Conservation (phyloP, 345 rosid species). For the Brassica cretica region DNA sequence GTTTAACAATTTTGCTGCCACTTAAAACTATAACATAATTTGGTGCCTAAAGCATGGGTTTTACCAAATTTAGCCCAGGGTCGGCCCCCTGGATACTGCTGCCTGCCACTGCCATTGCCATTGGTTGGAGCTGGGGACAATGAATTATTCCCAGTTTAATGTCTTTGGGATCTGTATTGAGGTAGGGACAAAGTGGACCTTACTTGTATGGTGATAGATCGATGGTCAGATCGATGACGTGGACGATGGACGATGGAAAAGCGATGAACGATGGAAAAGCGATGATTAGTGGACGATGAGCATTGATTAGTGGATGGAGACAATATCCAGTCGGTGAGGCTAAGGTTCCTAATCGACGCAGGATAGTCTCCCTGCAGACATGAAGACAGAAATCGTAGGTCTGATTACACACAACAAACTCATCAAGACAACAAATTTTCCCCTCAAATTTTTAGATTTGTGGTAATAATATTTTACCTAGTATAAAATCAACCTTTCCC, state of each 20-base stretch:
- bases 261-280: too few species aligned
- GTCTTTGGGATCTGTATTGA: conserved; percentile 73
- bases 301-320: not conserved
- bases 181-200: too few species aligned
- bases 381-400: not conserved
- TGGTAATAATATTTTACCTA: not conserved
- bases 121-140: conserved; percentile 54
- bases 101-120: conserved; percentile 84
- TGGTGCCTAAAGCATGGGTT: too few species aligned
- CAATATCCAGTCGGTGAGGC: not conserved
- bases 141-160: conserved; percentile 64
- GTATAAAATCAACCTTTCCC: not conserved
- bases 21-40: too few species aligned
- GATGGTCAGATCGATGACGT: too few species aligned
- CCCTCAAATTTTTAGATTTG: not conserved
- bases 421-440: not conserved
- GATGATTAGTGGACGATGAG: too few species aligned
- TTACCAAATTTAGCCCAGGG: too few species aligned
- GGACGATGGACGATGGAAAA: too few species aligned
- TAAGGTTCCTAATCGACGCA: not conserved
- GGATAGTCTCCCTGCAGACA: not conserved
- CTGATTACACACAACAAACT: not conserved
- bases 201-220: too few species aligned
- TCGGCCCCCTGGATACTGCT: conserved; percentile 44
- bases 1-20: too few species aligned